phyloP scores from a whole-genome alignment of 2,329 filamentous ascomycete genomes.

The Talaromyces amestolkiae region DNA sequence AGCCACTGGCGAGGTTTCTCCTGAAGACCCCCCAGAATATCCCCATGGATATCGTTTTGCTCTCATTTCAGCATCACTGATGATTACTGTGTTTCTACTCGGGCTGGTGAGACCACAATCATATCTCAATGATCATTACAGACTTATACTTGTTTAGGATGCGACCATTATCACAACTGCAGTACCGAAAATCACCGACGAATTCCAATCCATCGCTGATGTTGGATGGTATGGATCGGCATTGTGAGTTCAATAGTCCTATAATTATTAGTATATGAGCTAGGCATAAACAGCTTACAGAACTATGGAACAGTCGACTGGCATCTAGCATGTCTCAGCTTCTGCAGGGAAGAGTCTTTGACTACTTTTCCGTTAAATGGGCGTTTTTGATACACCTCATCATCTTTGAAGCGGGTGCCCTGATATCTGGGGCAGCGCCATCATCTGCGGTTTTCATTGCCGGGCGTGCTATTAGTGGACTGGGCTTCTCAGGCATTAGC shows the following conservation, averaged over 20 bases:
- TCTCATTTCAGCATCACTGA: background rate
- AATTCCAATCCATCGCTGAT: constrained; percentile 41
- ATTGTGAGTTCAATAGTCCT: constrained; percentile 19
- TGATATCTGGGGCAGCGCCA: background rate
- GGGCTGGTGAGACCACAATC: background rate
- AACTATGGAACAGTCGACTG: background rate
- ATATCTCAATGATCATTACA: background rate
- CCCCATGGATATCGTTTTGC: background rate
- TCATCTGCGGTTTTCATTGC: background rate
- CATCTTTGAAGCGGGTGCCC: background rate
- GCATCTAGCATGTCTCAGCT: background rate
- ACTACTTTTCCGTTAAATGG: background rate
- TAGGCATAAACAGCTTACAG: background rate
- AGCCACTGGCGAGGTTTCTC: background rate
- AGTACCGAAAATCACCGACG: constrained; percentile 48
- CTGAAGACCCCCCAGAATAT: background rate
- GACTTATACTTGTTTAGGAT: background rate
- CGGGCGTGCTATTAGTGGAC: background rate
- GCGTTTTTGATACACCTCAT: background rate
- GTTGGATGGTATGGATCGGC: constrained; percentile 43
- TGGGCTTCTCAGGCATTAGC: background rate
- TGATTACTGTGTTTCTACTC: background rate
- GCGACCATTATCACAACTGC: constrained; percentile 46
- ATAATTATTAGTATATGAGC: background rate
- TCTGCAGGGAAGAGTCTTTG: background rate